phyloP scores from a whole-genome alignment of 2,329 filamentous ascomycete genomes.

The Penicillium olsonii region DNA sequence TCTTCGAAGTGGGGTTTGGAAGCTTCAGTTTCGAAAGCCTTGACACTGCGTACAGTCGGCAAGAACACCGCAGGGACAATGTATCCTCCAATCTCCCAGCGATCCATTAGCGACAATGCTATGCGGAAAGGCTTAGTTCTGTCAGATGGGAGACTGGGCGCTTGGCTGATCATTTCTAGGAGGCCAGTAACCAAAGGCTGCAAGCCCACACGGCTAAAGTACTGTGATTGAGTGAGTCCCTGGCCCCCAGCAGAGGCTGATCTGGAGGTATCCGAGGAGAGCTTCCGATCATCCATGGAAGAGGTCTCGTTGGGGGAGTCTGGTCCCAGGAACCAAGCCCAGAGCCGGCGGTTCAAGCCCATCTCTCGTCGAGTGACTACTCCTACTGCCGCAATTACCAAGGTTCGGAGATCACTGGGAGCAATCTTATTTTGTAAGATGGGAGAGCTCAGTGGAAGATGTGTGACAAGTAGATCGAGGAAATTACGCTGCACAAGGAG shows the following conservation, averaged over 20 bases:
- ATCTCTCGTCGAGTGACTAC: conserved; percentile 91
- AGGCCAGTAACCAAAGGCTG: conserved; percentile 73
- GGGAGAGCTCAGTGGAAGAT: conserved; percentile 79
- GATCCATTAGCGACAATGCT: conserved; percentile 93
- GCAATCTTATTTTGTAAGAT: conserved; percentile 77
- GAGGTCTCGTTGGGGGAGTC: conserved; percentile 50
- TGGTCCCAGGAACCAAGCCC: conserved; percentile 92
- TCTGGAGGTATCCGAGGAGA: conserved; percentile 29
- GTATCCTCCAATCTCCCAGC: conserved; percentile 92
- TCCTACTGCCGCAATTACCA: conserved; percentile 79
- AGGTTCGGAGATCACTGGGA: conserved; percentile 72
- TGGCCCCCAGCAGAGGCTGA: conserved; percentile 37
- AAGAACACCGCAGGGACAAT: conserved; percentile 88
- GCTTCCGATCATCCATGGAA: conserved; percentile 31
- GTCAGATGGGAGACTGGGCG: conserved; percentile 60
- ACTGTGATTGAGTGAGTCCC: conserved; percentile 66
- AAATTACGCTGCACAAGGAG: conserved; percentile 91
- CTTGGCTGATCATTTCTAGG: conserved; percentile 70
- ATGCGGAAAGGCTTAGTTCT: conserved; percentile 85
- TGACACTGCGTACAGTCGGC: conserved; percentile 78
- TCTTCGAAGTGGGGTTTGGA: conserved; percentile 76
- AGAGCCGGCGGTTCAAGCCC: conserved; percentile 92
- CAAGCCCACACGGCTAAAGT: conserved; percentile 80
- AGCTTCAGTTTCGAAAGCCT: conserved; percentile 68
- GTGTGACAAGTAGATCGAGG: conserved; percentile 85